These are phyloP conservation scores for Endocalyx cinctus DNA, from an alignment of 2,329 filamentous ascomycete genomes.

Conservation along the genomic window DNA sequence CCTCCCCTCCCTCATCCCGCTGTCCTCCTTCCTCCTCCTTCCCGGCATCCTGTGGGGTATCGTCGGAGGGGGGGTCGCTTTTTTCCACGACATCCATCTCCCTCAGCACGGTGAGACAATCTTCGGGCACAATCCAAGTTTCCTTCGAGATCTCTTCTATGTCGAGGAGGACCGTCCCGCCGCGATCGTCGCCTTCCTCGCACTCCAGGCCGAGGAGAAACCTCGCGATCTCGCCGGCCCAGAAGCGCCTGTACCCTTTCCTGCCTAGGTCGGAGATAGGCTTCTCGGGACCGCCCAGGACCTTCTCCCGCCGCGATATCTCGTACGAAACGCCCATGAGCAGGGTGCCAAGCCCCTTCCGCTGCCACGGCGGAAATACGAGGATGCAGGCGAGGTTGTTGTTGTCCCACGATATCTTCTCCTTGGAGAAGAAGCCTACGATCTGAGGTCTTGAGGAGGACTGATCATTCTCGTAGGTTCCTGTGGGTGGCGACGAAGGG, in stretches of 20 bases:
- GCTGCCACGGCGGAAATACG: slow-evolving; percentile 92
- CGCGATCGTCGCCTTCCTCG: slow-evolving; percentile 28
- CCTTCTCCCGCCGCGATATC: slow-evolving; percentile 75
- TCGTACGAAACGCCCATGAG: slow-evolving; percentile 94
- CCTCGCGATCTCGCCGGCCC: slow-evolving; percentile 79
- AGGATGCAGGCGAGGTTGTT: slow-evolving; percentile 97
- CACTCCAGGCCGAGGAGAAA: slow-evolving; percentile 43
- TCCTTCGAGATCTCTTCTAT: slow-evolving; percentile 67
- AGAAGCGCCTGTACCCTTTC: slow-evolving; percentile 79
- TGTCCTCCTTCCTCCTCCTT: slow-evolving; percentile 32
- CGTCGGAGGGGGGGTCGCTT: slow-evolving; percentile 39
- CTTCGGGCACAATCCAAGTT: slow-evolving; percentile 82
- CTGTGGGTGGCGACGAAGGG: slow-evolving; percentile 2
- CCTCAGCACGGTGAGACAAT: slow-evolving; percentile 72
- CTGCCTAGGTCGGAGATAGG: slow-evolving; percentile 82
- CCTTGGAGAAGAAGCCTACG: slow-evolving; percentile 97
- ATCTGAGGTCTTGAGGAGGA: slow-evolving; percentile 46
- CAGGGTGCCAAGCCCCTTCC: slow-evolving; percentile 79
- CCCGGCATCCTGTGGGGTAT: too few relatives aligned
- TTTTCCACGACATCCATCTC: slow-evolving; percentile 72
- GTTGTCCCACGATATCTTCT: slow-evolving; percentile 98
- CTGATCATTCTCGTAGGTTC: slow-evolving; percentile 2
- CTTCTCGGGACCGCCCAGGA: slow-evolving; percentile 89
- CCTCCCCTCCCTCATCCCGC: slow-evolving; percentile 10
- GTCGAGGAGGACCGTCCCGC: slow-evolving; percentile 48